Conservation (phyloP, 352 stramenopile genomes). For the Thraustochytrium striatum region DNA sequence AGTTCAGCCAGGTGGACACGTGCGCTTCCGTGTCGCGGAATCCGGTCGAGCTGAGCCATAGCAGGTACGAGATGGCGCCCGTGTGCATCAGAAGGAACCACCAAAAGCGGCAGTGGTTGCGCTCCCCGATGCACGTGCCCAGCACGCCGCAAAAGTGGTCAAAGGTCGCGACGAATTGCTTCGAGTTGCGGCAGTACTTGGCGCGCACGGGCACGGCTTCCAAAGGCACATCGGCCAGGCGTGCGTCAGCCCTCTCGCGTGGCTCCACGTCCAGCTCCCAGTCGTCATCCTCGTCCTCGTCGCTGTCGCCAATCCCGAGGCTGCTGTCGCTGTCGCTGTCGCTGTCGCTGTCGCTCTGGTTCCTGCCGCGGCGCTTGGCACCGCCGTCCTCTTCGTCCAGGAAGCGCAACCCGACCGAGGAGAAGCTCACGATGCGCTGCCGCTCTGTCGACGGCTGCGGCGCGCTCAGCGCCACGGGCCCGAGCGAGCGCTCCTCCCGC, state of each 20-base stretch:
- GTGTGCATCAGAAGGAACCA: constrained; percentile 62
- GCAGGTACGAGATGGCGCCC: constrained; percentile 50
- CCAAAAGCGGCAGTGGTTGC: constrained; percentile 80
- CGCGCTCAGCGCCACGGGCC: too few species aligned
- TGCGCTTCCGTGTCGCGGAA: constrained; percentile 42
- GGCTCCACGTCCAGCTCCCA: constrained; percentile 38
- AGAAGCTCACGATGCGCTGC: too few species aligned
- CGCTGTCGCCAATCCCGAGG: too few species aligned
- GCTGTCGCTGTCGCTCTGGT: not conserved
- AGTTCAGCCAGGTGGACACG: constrained; percentile 9
- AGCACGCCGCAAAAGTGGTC: constrained; percentile 84
- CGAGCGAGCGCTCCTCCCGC: too few species aligned
- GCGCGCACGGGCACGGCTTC: constrained; percentile 64
- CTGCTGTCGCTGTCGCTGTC: not conserved
- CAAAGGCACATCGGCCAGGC: not conserved
- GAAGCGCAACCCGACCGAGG: too few species aligned
- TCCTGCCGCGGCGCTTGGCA: not conserved
- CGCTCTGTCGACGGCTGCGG: too few species aligned
- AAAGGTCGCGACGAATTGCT: constrained; percentile 76
- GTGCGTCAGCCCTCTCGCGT: not conserved
- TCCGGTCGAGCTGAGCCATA: constrained; percentile 53
- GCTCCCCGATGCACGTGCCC: constrained; percentile 76
- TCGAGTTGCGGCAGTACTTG: constrained; percentile 74
- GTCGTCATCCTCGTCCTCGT: constrained; percentile 5
- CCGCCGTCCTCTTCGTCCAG: too few species aligned